Percentiles rank a stretch among this genome's conserved stretches.
phyloP scores from a whole-genome alignment of 2,329 filamentous ascomycete genomes.

The Sporothrix schenckii region DNA sequence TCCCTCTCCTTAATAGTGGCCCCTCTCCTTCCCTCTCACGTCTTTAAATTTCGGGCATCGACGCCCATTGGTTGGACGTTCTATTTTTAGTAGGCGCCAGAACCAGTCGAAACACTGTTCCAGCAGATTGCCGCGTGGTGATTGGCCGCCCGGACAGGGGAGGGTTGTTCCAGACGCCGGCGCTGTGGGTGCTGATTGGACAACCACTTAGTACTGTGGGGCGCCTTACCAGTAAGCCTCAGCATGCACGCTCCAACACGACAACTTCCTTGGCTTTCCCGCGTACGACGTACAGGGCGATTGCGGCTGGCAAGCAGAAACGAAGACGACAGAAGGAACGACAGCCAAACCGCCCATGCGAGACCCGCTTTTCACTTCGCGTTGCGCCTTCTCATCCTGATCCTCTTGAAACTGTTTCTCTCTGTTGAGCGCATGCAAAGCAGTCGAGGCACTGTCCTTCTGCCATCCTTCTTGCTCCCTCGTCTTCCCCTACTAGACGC shows the following conservation, averaged over 20 bases:
- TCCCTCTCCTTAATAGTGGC: conserved; percentile 9
- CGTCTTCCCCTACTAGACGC: conserved; percentile 1
- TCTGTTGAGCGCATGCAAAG: neutral
- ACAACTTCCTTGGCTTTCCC: conserved; percentile 24
- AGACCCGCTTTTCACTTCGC: conserved; percentile 19
- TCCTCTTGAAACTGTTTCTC: neutral
- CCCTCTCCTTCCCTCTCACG: neutral
- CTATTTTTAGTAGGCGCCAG: conserved; percentile 39
- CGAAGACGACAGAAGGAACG: neutral
- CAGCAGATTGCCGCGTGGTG: conserved; percentile 24
- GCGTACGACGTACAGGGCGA: neutral
- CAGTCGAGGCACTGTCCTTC: neutral
- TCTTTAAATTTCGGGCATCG: conserved; percentile 24
- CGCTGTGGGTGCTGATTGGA: conserved; percentile 27
- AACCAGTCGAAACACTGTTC: conserved; percentile 35
- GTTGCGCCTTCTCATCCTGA: neutral
- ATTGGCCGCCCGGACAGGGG: conserved; percentile 32
- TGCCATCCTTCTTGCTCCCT: neutral
- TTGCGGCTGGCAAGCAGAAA: neutral
- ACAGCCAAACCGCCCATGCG: neutral
- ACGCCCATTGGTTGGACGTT: conserved; percentile 33
- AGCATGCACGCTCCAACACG: conserved; percentile 27
- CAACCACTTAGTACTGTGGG: neutral
- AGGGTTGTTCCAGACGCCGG: conserved; percentile 25
- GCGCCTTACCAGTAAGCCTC: conserved; percentile 25